Conservation (phyloP, 306 rosid genomes). For the Pyrus pyrifolia region DNA sequence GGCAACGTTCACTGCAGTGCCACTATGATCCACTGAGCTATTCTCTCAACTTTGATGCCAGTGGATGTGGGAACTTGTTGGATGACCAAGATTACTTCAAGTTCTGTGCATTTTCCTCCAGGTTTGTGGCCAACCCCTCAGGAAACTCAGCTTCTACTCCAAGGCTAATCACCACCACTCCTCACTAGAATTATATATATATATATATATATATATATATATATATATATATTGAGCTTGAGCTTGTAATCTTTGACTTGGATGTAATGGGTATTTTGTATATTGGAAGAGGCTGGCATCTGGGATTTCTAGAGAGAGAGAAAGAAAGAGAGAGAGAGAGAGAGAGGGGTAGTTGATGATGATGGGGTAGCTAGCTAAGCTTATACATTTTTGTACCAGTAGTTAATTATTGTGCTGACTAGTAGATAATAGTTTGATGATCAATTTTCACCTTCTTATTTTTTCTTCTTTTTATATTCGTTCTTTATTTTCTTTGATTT, state of each 20-base stretch:
- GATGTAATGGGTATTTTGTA: conserved; percentile 1
- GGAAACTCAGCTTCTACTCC: conserved; percentile 18
- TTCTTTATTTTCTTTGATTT: neutral
- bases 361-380: neutral
- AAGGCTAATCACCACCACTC: conserved; percentile 9
- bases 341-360: neutral
- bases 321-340: conserved; percentile 6
- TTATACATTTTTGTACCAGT: neutral
- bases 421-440: neutral
- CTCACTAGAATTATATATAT: conserved; percentile 15
- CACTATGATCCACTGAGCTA: conserved; percentile 79
- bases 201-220: neutral
- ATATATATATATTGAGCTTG: neutral
- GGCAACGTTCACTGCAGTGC: conserved; percentile 47
- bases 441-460: neutral
- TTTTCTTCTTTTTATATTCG: neutral
- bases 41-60: conserved; percentile 68
- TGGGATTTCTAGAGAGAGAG: neutral
- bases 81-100: conserved; percentile 61
- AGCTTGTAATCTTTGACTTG: neutral
- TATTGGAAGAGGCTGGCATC: neutral
- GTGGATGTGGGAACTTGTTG: conserved; percentile 47
- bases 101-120: conserved; percentile 72
- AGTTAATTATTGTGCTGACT: neutral
- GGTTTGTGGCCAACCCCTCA: conserved; percentile 56